Base-by-base conservation (phyloP, 2,329 filamentous ascomycete species). In the Sphaerulina populicola region DNA sequence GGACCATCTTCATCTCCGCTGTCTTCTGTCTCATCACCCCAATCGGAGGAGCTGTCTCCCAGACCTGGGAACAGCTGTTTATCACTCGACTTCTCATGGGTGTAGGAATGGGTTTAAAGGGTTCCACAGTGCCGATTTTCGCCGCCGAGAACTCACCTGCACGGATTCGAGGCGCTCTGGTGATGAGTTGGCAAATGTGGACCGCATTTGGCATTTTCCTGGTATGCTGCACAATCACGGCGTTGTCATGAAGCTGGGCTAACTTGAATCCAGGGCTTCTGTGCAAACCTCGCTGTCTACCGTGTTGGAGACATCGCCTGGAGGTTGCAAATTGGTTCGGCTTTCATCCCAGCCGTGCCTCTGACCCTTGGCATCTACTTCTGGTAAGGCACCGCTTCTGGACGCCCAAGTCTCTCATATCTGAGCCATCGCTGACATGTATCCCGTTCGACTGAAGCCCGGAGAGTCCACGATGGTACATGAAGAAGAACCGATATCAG, bases 11-110 rank as follows among this genome's bases (percentile, higher is more conserved):
- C 50, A 31, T 71, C 51, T 62, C 64, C 6, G 69, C 67, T 2
- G 46, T 71, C 58, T 82, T 85, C 63, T 83, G 78, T 62, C 71
- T 87, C 29, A 75, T 85, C 64, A 75, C 84, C 1, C 80, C 84
- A 1, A 79, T 89, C 55, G 84, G 82, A n/a, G 81, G 78, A 47
- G 85, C 75, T 0, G 60, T 79, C 12, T 73, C 74, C 7, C 79
- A 82, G 56, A 78, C 67, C 33, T 86, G 72, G 72, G 57, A 62
- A 12, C 59, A 72, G 53, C 65, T 74, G 2, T 62, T 70, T 9
- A 64, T 61, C 31, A 69, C 65, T 52, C 68, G 72, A 30, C 27
- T 69, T 10, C 53, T 69, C 6, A 61, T 68, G 44, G 69, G 70
- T 12, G 66, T 72, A 10, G 71, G 72, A 18, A 74, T 74, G 70